These are phyloP conservation scores for Ogataea ramenticola DNA, from an alignment of 805 yeast species.

Conservation along the genomic window DNA sequence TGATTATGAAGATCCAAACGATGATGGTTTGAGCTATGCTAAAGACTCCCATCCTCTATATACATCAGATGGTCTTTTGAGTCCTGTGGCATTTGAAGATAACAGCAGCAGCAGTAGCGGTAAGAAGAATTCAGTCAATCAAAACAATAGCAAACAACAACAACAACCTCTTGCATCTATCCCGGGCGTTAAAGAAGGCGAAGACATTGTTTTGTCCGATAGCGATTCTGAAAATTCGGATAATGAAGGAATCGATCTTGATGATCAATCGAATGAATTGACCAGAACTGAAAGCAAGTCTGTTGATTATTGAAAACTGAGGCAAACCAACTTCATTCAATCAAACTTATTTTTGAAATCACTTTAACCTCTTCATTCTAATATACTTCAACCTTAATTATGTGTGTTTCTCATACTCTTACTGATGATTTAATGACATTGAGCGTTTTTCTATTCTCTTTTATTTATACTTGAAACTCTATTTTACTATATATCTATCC, in stretches of 20 bases:
- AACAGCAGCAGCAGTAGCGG: too few relatives aligned
- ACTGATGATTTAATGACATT: slow-evolving; percentile 1
- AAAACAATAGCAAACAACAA: too few relatives aligned
- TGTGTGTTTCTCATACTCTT: background rate
- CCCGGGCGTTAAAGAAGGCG: background rate
- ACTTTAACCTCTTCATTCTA: too few relatives aligned
- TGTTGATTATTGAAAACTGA: background rate
- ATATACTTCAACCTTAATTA: too few relatives aligned
- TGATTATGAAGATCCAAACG: slow-evolving; percentile 74
- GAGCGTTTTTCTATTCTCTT: too few relatives aligned
- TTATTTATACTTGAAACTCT: too few relatives aligned
- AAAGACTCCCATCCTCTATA: slow-evolving; percentile 56
- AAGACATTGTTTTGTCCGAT: slow-evolving; percentile 15
- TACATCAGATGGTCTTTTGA: slow-evolving; percentile 33
- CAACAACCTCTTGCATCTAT: too few relatives aligned
- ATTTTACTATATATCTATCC: too few relatives aligned
- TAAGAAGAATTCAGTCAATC: too few relatives aligned
- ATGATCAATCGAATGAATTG: slow-evolving; percentile 3
- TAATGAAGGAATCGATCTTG: slow-evolving; percentile 16
- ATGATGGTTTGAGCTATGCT: slow-evolving; percentile 70
- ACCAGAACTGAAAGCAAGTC: slow-evolving; percentile 1
- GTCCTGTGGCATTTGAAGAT: slow-evolving; percentile 6
- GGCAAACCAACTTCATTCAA: too few relatives aligned
- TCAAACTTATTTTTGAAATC: too few relatives aligned
- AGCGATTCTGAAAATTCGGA: slow-evolving; percentile 19